Evolutionary conservation across 1,284 basidiomycete species (phyloP), one percentile per base, ranked within the genome.

Genomic region (Fomitopsis schrenkii): DNA sequence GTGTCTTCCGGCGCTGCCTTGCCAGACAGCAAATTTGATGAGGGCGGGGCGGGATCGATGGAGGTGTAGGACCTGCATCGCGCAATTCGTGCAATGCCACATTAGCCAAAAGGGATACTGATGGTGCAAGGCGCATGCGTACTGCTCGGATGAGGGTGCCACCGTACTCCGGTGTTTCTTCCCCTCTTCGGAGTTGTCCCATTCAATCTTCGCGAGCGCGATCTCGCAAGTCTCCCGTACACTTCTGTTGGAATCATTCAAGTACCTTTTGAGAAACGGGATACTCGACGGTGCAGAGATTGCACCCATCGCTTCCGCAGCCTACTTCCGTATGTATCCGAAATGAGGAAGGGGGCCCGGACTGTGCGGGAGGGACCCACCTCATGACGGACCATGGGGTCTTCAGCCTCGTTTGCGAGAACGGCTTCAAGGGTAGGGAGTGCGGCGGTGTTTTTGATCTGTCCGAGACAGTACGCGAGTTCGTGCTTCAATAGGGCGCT

Each of bases 311-410:
- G 97, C 97, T 78, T 99, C 97, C 19, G 97, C 97, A 28, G 97
- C 96, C 91, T 95, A 60, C 40, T 48, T 36, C 9, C 41, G n/a
- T 12, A 17, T 2, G 22, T 14, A 14, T 38, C 7, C 15, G 28
- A 22, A 26, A 17, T 41, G 28, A 30, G 26, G 44, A 35, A 30
- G 52, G 9, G 40, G 5, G 50, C 52, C 0, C 45, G 35, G 17
- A 55, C 14, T 57, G 52, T 35, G 22, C 28, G 57, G 41, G 55
- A 14, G 35, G 7, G 35, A 71, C 79, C 66, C 65, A 92, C 93
- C 82, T 99, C 97, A 79, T 99, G 97, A 59, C 97, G 83, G 61
- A 99, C 97, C 97, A 99, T 99, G 1, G 94, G 90, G 76, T 99
- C 95, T 74, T 97, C 90, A 5, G 79, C 72, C 53, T 76, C 73